phyloP scores from a whole-genome alignment of 2,329 filamentous ascomycete genomes.

The Aspergillus niger region DNA sequence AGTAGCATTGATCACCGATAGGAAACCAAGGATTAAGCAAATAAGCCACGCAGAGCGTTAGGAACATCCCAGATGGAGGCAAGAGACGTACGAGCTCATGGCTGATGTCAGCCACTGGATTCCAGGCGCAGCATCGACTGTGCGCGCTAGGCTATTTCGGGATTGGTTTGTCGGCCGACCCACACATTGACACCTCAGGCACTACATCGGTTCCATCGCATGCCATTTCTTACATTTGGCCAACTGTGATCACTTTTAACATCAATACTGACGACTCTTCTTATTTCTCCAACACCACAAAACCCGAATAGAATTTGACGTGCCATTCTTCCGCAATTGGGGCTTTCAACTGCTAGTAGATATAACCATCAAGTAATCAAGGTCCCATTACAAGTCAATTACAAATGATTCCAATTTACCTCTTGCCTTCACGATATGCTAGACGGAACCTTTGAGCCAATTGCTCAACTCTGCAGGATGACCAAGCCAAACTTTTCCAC shows the following conservation, averaged over 20 bases:
- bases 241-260: too few relatives aligned
- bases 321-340: too few relatives aligned
- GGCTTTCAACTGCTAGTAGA: not conserved
- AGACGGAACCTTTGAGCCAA: not conserved
- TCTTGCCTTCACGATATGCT: not conserved
- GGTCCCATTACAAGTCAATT: not conserved
- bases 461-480: not conserved
- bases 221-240: too few relatives aligned
- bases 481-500: not conserved
- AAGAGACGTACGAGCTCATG: not conserved
- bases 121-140: too few relatives aligned
- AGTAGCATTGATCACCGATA: not conserved
- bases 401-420: not conserved
- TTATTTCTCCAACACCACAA: too few relatives aligned
- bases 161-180: too few relatives aligned
- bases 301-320: too few relatives aligned
- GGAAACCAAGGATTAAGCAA: not conserved
- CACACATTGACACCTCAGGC: too few relatives aligned
- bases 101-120: constrained; percentile 10
- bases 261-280: too few relatives aligned
- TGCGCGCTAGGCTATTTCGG: too few relatives aligned
- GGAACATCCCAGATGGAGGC: too few relatives aligned
- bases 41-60: not conserved
- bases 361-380: not conserved
- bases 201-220: too few relatives aligned